Base-by-base conservation (phyloP, 306 rosid species). In the Sindora glabra region DNA sequence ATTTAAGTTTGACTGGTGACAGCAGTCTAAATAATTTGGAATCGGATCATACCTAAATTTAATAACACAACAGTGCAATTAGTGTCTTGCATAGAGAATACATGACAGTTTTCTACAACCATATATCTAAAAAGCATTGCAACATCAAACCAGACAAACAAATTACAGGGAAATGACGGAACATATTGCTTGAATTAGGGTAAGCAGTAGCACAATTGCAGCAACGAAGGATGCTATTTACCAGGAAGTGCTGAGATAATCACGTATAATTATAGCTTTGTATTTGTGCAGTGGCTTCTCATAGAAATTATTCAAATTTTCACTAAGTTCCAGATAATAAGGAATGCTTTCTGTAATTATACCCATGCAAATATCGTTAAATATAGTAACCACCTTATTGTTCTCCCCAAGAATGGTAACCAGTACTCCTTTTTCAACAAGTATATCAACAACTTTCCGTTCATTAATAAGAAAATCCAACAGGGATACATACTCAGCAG, bases 191-290 rank as follows among this genome's bases (percentile, higher is more conserved):
- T 52, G 58, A 6, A 52, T n/a, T 1, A 48, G 0, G 13, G 61
- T 57, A 15, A 58, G 53, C 11, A 67, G 44, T n/a, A 57, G 40
- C 3, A 61, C 22, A 19, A 34, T 5, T 16, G 45, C 67, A 14
- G 48, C 44, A 27, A 29, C 34, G 27, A 48, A 45, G 11, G 74
- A 41, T 10, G 51, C 40, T 23, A 24, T 8, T 1, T 65, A 10
- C 67, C 55, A 47, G 2, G 74, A 60, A 1, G 67, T 47, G 52
- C 36, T 26, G 53, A 58, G 49, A 25, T 58, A 59, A 2, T 38
- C 26, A 19, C 17, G 74, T 14, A 8, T 68, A 26, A 68, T 7
- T 13, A n/a, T 51, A 23, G 75, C 69, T 63, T 39, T 61, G 69
- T 69, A 51, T 29, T 18, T 51, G 32, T 56, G 13, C 63, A 55